phyloP scores from a whole-genome alignment of 768 basidiomycete genomes.

The Megacollybia marginata region DNA sequence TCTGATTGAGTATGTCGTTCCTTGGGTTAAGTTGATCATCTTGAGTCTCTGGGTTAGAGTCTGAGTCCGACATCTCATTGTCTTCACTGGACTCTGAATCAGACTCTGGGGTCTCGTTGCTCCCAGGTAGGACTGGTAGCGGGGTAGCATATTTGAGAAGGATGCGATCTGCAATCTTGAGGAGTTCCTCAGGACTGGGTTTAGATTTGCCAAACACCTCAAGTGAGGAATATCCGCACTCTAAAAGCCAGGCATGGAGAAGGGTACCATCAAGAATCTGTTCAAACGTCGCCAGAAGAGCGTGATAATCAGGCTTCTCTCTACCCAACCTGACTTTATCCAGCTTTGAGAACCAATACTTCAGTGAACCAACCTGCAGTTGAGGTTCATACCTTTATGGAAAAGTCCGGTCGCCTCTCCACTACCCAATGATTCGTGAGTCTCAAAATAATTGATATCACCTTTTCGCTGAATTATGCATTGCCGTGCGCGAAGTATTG shows the following conservation, averaged over 20 bases:
- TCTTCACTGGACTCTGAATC: too few relatives aligned
- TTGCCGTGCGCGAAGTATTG: slow-evolving; percentile 16
- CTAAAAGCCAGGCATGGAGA: too few relatives aligned
- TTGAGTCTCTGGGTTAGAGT: slow-evolving; percentile 9
- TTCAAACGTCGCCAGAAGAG: too few relatives aligned
- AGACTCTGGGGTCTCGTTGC: too few relatives aligned
- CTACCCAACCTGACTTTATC: slow-evolving; percentile 22
- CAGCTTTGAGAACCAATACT: slow-evolving; percentile 21
- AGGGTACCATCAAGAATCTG: too few relatives aligned
- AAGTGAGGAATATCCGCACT: not conserved
- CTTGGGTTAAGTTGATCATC: not conserved
- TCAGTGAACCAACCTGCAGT: slow-evolving; percentile 23
- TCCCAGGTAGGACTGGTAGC: too few relatives aligned
- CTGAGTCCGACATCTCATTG: slow-evolving; percentile 12
- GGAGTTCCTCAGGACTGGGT: slow-evolving; percentile 18
- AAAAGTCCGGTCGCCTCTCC: too few relatives aligned
- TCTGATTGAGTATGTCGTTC: slow-evolving; percentile 3
- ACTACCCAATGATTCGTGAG: slow-evolving; percentile 5
- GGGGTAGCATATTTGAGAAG: slow-evolving; percentile 8
- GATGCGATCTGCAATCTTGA: too few relatives aligned
- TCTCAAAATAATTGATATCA: slow-evolving; percentile 16
- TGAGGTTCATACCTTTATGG: slow-evolving; percentile 25
- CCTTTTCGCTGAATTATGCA: slow-evolving; percentile 7
- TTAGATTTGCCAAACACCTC: slow-evolving; percentile 16
- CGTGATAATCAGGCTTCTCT: slow-evolving; percentile 28